Evolutionary conservation across 176 grass and related monocot genomes (phyloP), one percentile per base, ranked within the genome.

Genomic region (Carex kokanica): DNA sequence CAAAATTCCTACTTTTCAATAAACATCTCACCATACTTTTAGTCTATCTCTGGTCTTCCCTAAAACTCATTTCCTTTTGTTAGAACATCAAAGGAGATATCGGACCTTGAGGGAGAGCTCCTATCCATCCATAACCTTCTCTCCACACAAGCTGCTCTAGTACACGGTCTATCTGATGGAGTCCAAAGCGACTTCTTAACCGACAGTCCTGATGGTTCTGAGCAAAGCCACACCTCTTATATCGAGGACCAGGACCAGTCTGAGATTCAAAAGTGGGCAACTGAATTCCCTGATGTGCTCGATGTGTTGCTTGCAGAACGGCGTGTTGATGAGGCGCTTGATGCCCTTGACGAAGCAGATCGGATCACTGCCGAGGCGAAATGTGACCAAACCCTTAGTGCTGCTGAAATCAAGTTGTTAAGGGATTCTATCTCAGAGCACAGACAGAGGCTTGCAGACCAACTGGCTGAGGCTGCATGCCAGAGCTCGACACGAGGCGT

Each of bases 21-120:
- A 80, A 49, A n/a, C 24, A 0, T 86, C 61, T n/a, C 51, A 79
- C 0, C 15, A 5, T 49, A 73, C 21, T 73, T 49, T 14, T 49
- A 14, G 10, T 74, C 49, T 5, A 74, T 24, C 43, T 74, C 23
- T 52, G 52, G 70, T n/a, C 49, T 74, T 74, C n/a, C 18, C 43
- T 74, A 15, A 51, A 73, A 66, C 27, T 45, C 20, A 16, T 85
- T 66, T 83, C 43, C 87, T 17, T 6, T 80, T 87, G 81, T 72
- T 83, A 97, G 94, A 89, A 97, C 94, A 82, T 97, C 94, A 8
- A 94, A 91, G 87, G 94, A 97, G 80, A 97, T 97, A 89, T 97
- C 94, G 18, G 94, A 97, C 77, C 90, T 97, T 23, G 94, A 97
- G 90, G 90, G 94, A 27, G 94, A 97, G 81, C 92, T 97, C 45